Base-by-base conservation (phyloP, 2,329 filamentous ascomycete genomes). In the Leptographium wingfieldii region DNA sequence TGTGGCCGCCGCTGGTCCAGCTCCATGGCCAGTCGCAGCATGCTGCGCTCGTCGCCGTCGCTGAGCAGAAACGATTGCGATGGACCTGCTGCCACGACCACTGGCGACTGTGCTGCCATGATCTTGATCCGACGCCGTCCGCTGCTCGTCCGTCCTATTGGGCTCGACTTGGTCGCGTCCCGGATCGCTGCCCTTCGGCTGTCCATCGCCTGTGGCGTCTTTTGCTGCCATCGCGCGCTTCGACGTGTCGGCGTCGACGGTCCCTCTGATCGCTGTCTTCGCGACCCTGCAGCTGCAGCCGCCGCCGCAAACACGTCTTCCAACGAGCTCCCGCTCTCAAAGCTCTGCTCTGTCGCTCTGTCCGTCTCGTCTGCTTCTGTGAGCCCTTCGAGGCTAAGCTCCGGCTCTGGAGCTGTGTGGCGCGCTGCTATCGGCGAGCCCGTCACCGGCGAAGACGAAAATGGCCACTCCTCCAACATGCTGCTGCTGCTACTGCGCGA, bases 391-490 rank as follows among this genome's bases (percentile, higher is more conserved):
- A 64, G 31, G 38, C 64, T 64, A 3, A 64, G 61, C 40, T 64
- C 63, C 5, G 59, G 62, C 48, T 64, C 63, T 0, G 65, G 61
- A 43, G 63, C 57, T 22, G 65, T 60, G 61, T 71, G 71, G n/a
- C 68, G 70, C 25, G 65, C 69, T 3, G 68, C 64, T 29, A 69
- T 67, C 2, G 81, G 81, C 3, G 81, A 82, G 12, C 76, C 78
- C 0, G 77, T 77, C 11, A 76, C 65, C 1, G 81, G 81, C 1
- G 81, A 83, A 1, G 80, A 83, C n/a, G 73, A 72, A 35, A 82
- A 77, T 11, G 79, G 74, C 77, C 80, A 83, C 31, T 76, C 73
- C 25, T 76, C 74, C 60, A 75, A 66, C 40, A 74, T 67, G 60
- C 60, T 64, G 54, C 60, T 64, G 57, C 60, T 64, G 57, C 58